Evolutionary conservation across 2,329 filamentous ascomycete species (phyloP).

Genomic region (Alternaria alternata): DNA sequence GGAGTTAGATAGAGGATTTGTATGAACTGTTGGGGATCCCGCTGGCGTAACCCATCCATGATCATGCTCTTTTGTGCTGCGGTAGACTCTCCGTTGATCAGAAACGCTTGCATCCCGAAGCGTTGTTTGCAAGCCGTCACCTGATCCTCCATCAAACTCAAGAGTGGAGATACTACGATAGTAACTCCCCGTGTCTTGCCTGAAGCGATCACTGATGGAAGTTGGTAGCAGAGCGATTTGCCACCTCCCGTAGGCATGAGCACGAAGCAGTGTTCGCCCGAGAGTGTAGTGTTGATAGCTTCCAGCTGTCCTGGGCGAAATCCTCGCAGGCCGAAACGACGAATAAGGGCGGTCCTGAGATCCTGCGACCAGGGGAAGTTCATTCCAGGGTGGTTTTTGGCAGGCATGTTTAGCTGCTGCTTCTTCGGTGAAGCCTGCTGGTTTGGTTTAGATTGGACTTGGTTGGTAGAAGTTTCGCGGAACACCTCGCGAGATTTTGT

Average conservation of each 20-base stretch:
- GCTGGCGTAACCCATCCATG: slow-evolving; percentile 68
- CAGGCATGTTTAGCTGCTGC: slow-evolving; percentile 32
- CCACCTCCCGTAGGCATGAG: slow-evolving; percentile 98
- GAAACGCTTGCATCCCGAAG: slow-evolving; percentile 78
- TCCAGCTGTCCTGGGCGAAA: slow-evolving; percentile 93
- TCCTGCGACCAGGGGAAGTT: slow-evolving; percentile 79
- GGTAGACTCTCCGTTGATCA: slow-evolving; percentile 81
- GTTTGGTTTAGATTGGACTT: slow-evolving; percentile 24
- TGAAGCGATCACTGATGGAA: slow-evolving; percentile 83
- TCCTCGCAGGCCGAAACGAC: slow-evolving; percentile 82
- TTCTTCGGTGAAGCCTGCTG: slow-evolving; percentile 40
- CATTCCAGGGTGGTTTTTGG: slow-evolving; percentile 53
- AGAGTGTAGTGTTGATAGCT: slow-evolving; percentile 91
- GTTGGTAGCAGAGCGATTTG: slow-evolving; percentile 95
- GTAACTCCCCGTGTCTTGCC: slow-evolving; percentile 88
- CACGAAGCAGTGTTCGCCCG: slow-evolving; percentile 89
- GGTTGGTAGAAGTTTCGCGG: slow-evolving; percentile 41
- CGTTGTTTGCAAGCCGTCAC: slow-evolving; percentile 76
- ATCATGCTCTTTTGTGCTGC: slow-evolving; percentile 70
- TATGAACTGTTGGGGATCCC: slow-evolving; percentile 75
- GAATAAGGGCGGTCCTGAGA: slow-evolving; percentile 79
- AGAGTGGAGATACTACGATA: slow-evolving; percentile 89
- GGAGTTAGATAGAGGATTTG: slow-evolving; percentile 95
- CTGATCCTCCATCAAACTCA: slow-evolving; percentile 98
- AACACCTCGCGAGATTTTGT: slow-evolving; percentile 36